A percentile compares a stretch with the other conserved stretches of the same genome.
Conservation (phyloP, 441 rosid species). For the Arabidopsis hybrid region DNA sequence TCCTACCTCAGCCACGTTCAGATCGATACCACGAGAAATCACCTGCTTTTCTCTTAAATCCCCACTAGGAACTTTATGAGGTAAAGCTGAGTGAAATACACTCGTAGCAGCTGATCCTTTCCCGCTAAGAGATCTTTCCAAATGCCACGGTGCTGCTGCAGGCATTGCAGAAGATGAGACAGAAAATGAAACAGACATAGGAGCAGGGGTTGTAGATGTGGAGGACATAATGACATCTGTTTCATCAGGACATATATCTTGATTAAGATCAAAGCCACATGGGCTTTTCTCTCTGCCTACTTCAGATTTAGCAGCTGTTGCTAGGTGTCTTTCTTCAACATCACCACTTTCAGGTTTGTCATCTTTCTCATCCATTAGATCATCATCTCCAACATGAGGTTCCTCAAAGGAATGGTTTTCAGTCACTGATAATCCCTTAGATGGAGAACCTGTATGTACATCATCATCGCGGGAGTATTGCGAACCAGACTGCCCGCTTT, state of each 20-base stretch:
- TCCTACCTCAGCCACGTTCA: conserved; percentile 81
- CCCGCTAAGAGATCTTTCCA: conserved; percentile 79
- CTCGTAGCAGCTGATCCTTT: conserved; percentile 83
- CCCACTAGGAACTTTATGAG: conserved; percentile 64
- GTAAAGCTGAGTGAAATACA: conserved; percentile 78
- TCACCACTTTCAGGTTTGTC: conserved; percentile 53
- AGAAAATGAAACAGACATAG: conserved; percentile 53
- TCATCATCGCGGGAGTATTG: conserved; percentile 58
- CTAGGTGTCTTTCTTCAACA: conserved; percentile 64
- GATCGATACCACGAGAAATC: conserved; percentile 76
- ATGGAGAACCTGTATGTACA: conserved; percentile 39
- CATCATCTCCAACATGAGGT: conserved; percentile 46
- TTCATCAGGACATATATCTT: conserved; percentile 82
- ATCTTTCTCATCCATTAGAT: conserved; percentile 48
- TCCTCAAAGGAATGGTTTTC: conserved; percentile 56
- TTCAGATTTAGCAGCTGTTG: conserved; percentile 63
- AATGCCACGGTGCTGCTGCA: conserved; percentile 63
- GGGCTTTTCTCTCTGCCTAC: conserved; percentile 58
- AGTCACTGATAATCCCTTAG: conserved; percentile 53
- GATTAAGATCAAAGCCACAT: conserved; percentile 86
- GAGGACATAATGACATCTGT: conserved; percentile 58
- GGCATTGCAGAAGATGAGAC: conserved; percentile 66
- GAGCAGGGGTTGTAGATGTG: conserved; percentile 54
- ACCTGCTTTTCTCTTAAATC: conserved; percentile 57
- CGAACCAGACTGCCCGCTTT: conserved; percentile 53